phyloP scores from a whole-genome alignment of 2,329 filamentous ascomycete genomes.

The Reticulascus tulasneorum region DNA sequence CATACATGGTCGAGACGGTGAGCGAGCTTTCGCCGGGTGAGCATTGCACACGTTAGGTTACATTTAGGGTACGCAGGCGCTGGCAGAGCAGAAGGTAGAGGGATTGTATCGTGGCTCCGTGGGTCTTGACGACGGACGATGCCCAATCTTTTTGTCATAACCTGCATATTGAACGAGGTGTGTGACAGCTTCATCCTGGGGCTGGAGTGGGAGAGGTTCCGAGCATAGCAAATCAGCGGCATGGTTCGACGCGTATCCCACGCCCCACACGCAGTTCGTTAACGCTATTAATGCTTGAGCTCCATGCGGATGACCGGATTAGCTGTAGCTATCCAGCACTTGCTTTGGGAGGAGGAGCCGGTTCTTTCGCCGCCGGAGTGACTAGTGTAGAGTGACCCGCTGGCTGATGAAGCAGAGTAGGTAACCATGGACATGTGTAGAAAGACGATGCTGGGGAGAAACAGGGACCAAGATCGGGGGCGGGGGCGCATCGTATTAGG shows the following conservation, averaged over 20 bases:
- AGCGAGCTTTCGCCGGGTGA: too few species aligned
- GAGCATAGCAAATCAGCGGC: slow-evolving; percentile 13
- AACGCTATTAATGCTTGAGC: slow-evolving; percentile 10
- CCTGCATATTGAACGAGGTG: slow-evolving; percentile 12
- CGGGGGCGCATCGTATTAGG: too few species aligned
- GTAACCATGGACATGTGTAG: too few species aligned
- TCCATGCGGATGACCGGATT: slow-evolving; percentile 14
- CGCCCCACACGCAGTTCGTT: slow-evolving; percentile 8
- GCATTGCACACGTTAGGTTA: too few species aligned
- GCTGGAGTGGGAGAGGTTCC: slow-evolving; percentile 13
- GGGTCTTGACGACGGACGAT: slow-evolving; percentile 4
- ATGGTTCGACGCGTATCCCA: slow-evolving; percentile 11
- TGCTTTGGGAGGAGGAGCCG: slow-evolving; percentile 11
- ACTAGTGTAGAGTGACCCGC: too few species aligned
- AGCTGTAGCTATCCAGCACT: slow-evolving; percentile 6
- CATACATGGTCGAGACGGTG: too few species aligned
- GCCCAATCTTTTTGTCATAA: slow-evolving; percentile 15
- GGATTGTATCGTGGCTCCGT: slow-evolving; percentile 5
- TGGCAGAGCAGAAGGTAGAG: too few species aligned
- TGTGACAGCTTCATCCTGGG: slow-evolving; percentile 15
- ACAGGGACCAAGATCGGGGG: too few species aligned
- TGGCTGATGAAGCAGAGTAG: too few species aligned
- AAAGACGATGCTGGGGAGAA: too few species aligned
- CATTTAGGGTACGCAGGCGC: too few species aligned
- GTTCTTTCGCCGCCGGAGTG: slow-evolving; percentile 2